A percentile compares a stretch with the other conserved stretches of the same genome.
Conservation (phyloP, 768 basidiomycete genomes). For the Paxillus involutus region DNA sequence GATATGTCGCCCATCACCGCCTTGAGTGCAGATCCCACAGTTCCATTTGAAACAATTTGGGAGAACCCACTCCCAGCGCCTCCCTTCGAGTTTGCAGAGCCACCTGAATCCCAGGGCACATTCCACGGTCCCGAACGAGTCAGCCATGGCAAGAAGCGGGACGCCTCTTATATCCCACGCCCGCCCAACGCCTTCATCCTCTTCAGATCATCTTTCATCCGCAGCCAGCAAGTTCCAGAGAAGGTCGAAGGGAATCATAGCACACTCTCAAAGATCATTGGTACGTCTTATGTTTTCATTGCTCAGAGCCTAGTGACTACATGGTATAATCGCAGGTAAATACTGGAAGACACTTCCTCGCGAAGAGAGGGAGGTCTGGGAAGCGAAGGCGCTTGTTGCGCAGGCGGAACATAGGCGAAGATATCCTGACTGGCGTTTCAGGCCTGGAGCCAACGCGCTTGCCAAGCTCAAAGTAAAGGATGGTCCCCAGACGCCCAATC, state of each 20-base stretch:
- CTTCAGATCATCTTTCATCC: conserved; percentile 78
- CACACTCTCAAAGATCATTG: conserved; percentile 80
- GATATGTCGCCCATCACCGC: conserved; percentile 58
- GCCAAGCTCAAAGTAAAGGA: conserved; percentile 40
- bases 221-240: conserved; percentile 68
- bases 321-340: conserved; percentile 45
- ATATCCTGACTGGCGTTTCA: conserved; percentile 84
- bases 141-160: conserved; percentile 62
- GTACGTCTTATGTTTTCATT: conserved; percentile 31
- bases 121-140: conserved; percentile 36
- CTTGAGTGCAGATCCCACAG: conserved; percentile 35
- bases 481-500: conserved; percentile 32
- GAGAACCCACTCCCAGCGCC: conserved; percentile 21
- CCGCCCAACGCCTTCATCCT: conserved; percentile 87
- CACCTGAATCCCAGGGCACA: conserved; percentile 17
- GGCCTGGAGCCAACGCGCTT: conserved; percentile 55
- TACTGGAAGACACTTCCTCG: conserved; percentile 72
- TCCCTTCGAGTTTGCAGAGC: conserved; percentile 16
- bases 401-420: conserved; percentile 70
- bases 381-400: conserved; percentile 68
- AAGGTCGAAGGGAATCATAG: conserved; percentile 81
- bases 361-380: conserved; percentile 73
- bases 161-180: conserved; percentile 75
- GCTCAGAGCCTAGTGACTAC: background rate
- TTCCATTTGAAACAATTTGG: conserved; percentile 35